Evolutionary conservation across 208 protist species (phyloP), one percentile per base, ranked within the genome.

Genomic region (Naegleria fowleri): DNA sequence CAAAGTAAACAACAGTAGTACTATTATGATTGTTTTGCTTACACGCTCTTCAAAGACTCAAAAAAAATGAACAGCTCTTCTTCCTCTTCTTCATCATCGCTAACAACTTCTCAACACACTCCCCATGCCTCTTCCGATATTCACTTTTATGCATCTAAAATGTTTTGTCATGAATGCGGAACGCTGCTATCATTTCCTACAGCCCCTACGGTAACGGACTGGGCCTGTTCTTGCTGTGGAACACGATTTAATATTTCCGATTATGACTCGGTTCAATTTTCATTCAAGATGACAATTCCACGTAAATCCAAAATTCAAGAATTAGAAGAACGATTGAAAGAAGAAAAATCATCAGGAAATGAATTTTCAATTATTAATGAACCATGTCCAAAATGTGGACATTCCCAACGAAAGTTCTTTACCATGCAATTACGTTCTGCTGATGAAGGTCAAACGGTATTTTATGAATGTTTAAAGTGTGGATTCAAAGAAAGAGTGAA

Each of bases 361-460:
- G 67, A 91, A 51, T 90, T 90, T 79, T 33, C 90, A 19, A n/a
- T 79, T 16, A 90, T 94, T 7, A 58, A 94, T 5, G 93, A 94
- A 94, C 75, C 25, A 75, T 94, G 93, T 75, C 93, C 93, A 75
- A 67, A 90, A 76, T 94, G 93, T 86, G 29, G 52, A 13, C 39
- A 93, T 88, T 59, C 15, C 1, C 48, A 94, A 92, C 88, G 94
- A 52, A 91, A 76, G n/a, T 94, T 94, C 86, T 92, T 90, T 58
- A 94, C 93, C 22, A 90, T 92, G 52, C 93, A 94, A 79, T 48
- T 94, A 36, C 58, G 94, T 84, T 93, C 90, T 76, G 94, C 93
- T 11, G 94, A 95, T 95, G 94, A 95, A 94, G 94, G 94, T 67
- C 94, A 95, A 89, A 95, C 94, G 40, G 86, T 94, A 48, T 95